phyloP scores from a whole-genome alignment of 2,329 filamentous ascomycete species.

The Sclerotinia trifoliorum region DNA sequence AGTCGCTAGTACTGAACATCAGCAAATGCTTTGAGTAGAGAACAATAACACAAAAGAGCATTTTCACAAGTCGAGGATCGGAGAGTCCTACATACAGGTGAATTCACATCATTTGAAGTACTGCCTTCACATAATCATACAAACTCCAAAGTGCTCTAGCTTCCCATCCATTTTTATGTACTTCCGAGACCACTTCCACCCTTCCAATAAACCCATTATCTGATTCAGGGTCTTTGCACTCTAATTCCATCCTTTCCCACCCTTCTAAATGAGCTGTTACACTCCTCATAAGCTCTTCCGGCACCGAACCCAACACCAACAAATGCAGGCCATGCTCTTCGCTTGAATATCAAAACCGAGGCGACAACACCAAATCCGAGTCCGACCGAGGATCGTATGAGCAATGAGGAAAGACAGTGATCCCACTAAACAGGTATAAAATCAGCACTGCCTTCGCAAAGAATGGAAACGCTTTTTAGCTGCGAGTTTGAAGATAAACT shows the following conservation, averaged over 20 bases:
- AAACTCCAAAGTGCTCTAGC: constrained; percentile 19
- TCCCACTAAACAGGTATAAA: constrained; percentile 70
- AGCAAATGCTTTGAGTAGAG: background rate
- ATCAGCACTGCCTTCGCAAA: constrained; percentile 23
- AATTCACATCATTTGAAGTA: constrained; percentile 7
- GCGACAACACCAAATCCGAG: constrained; percentile 98
- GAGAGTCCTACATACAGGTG: background rate
- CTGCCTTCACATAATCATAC: constrained; percentile 34
- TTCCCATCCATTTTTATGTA: constrained; percentile 15
- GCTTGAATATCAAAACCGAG: constrained; percentile 96
- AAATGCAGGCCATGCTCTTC: constrained; percentile 96
- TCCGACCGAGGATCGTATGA: constrained; percentile 94
- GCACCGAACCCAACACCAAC: constrained; percentile 93
- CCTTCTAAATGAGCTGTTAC: constrained; percentile 57
- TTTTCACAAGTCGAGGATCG: background rate
- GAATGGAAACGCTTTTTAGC: background rate
- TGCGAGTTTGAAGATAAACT: background rate
- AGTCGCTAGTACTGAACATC: background rate
- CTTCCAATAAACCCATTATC: constrained; percentile 25
- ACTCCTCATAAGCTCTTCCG: constrained; percentile 96
- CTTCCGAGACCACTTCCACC: constrained; percentile 8
- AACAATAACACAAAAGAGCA: background rate
- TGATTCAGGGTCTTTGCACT: constrained; percentile 34
- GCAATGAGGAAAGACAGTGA: constrained; percentile 92
- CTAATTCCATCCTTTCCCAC: constrained; percentile 37